Evolutionary conservation across 352 stramenopile genomes (phyloP).

Genomic region (Pythium biforme): DNA sequence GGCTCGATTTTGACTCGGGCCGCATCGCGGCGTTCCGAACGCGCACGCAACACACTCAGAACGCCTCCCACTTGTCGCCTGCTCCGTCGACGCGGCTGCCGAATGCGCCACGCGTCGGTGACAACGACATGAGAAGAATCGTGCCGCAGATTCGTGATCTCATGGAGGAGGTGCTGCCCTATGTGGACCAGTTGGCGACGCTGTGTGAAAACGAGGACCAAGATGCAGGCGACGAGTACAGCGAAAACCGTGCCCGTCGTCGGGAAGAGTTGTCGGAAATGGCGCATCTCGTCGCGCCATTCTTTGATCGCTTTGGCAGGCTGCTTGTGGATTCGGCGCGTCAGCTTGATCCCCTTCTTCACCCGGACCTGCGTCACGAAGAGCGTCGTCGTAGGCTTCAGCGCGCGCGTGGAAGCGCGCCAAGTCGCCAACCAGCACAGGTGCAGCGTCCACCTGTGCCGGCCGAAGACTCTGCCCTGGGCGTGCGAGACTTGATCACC

Average conservation of each 20-base stretch:
- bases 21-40: constrained; percentile 95
- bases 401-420: constrained; percentile 33
- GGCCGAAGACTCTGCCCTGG: constrained; percentile 40
- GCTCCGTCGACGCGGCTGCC: constrained; percentile 50
- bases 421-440: constrained; percentile 6
- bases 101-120: constrained; percentile 46
- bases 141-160: constrained; percentile 58
- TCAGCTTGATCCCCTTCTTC: constrained; percentile 60
- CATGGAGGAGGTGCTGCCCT: constrained; percentile 71
- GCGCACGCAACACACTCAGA: constrained; percentile 70
- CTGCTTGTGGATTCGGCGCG: constrained; percentile 67
- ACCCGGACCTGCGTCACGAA: constrained; percentile 39
- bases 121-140: constrained; percentile 44
- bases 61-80: constrained; percentile 54
- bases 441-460: not conserved
- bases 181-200: constrained; percentile 59
- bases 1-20: constrained; percentile 93
- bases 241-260: not conserved
- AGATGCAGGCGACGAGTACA: constrained; percentile 1
- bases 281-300: constrained; percentile 61
- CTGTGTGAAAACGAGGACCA: constrained; percentile 49
- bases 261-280: constrained; percentile 54
- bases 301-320: constrained; percentile 82
- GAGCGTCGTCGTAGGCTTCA: constrained; percentile 34
- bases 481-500: constrained; percentile 65